Percentiles rank a stretch among this genome's conserved stretches.
Conservation (phyloP, 139 green algal genomes). For the Picochlorum sp. region DNA sequence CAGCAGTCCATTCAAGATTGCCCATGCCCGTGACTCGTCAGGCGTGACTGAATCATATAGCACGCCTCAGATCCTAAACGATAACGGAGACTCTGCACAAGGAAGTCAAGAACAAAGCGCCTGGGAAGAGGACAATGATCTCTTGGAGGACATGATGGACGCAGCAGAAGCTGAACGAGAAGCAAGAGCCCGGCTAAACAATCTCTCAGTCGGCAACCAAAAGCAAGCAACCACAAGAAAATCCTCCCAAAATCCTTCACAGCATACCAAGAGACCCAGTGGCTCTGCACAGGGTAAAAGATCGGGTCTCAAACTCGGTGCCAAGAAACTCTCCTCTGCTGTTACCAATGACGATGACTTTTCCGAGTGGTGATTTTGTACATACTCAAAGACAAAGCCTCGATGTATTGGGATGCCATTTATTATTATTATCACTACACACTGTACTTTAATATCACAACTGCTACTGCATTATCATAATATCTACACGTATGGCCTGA, state of each 20-base stretch:
- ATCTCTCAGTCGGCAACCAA: neutral
- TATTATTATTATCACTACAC: no score
- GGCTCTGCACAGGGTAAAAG: neutral
- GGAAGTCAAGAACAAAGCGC: neutral
- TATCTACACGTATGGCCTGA: no score
- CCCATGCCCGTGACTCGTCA: neutral
- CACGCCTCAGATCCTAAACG: no score
- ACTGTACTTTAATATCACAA: no score
- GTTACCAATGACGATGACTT: slow-evolving; percentile 11
- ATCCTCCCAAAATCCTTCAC: neutral
- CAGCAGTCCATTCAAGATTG: neutral
- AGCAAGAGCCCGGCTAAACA: slow-evolving; percentile 11
- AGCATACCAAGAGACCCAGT: neutral
- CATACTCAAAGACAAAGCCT: no score
- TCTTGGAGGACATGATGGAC: slow-evolving; percentile 25
- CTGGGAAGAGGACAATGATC: slow-evolving; percentile 19
- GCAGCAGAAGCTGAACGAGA: slow-evolving; percentile 2
- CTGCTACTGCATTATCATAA: no score
- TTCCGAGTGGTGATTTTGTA: slow-evolving; percentile 12
- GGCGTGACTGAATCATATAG: no score
- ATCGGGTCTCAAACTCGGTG: slow-evolving; percentile 24
- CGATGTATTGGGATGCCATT: no score
- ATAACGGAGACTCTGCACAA: neutral
- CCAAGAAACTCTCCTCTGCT: slow-evolving; percentile 4
- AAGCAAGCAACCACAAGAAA: neutral